These are phyloP conservation scores for Kernera saxatilis DNA, from an alignment of 345 rosid species.

Conservation along the genomic window DNA sequence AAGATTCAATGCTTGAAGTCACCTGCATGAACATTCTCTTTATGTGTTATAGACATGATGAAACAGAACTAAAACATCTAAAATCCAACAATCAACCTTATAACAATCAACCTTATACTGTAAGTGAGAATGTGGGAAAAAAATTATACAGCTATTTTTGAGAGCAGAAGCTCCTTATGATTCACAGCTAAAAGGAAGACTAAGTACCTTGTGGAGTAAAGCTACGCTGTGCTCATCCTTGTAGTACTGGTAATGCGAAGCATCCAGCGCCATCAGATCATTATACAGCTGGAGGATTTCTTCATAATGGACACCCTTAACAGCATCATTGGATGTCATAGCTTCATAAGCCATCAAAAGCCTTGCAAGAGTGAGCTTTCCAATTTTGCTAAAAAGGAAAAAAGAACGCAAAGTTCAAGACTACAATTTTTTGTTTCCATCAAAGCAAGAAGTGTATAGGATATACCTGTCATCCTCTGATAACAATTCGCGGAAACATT, in stretches of 20 bases:
- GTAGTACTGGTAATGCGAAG: slow-evolving; percentile 61
- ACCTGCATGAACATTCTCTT: slow-evolving; percentile 49
- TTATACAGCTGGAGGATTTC: slow-evolving; percentile 61
- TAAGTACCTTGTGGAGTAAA: slow-evolving; percentile 56
- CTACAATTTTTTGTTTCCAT: background rate
- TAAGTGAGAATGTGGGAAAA: background rate
- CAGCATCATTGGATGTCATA: slow-evolving; percentile 26
- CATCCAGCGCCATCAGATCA: slow-evolving; percentile 67
- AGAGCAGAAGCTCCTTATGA: background rate
- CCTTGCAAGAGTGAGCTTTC: slow-evolving; percentile 89
- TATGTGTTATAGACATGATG: slow-evolving; percentile 3
- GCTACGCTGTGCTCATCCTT: slow-evolving; percentile 69
- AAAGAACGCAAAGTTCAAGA: background rate
- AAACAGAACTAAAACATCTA: background rate
- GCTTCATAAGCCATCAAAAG: slow-evolving; percentile 66
- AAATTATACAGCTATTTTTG: background rate
- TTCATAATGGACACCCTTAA: slow-evolving; percentile 40
- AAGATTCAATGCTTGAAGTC: slow-evolving; percentile 45
- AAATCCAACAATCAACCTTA: background rate
- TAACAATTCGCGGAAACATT: slow-evolving; percentile 47
- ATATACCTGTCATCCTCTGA: slow-evolving; percentile 68
- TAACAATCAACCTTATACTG: background rate
- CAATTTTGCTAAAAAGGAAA: slow-evolving; percentile 64
- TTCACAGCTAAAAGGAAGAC: background rate
- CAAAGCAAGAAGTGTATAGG: background rate